Evolutionary conservation across 352 stramenopile genomes (phyloP), one percentile per base, ranked within the genome.

Genomic region (Saprolegnia parasitica): DNA sequence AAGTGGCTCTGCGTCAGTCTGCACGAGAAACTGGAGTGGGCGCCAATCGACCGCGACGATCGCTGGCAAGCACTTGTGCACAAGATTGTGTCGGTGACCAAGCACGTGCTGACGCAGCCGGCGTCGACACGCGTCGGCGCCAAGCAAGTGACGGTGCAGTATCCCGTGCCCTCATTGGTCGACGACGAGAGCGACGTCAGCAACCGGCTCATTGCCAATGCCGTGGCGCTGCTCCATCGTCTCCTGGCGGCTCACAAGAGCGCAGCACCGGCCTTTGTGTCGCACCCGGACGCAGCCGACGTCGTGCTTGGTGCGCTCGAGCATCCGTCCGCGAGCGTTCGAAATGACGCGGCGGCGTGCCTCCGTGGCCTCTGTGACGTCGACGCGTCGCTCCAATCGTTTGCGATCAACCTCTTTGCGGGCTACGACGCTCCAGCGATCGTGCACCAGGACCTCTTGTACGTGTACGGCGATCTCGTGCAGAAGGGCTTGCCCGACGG

Each of bases 381-480:
- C 23, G 45, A 45, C 21, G 39, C 62, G 50, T 46, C 46, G 8
- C n/a, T 68, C 5, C 20, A 40, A 2, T 8, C 39, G 8, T 68
- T 47, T 21, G 40, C 16, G 11, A 16, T 68, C 21, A 58, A 20
- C 8, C 21, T 61, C 8, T 49, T 68, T 26, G 46, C 40, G 32
- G 16, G 39, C 4, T 61, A 61, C 50, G 47, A 46, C 29, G 62
- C 21, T 6, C 42, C 29, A 5, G 5, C 20, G 16, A 35, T 68
- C 18, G 2, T 8, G 13, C 50, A 61, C 50, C 5, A 4, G 9
- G 62, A 68, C 39, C 35, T 68, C 13, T 61, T 68, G 18, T 68
- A 68, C 32, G 32, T 68, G 42, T 68, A 68, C 35, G 62, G 62
- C n/a, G 62, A 68, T 32, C 65, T 49, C 13, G 50, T 68, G 24